These are phyloP conservation scores for Opeltia flavorubescens DNA, from an alignment of 495 filamentous ascomycete species.

Conservation along the genomic window DNA sequence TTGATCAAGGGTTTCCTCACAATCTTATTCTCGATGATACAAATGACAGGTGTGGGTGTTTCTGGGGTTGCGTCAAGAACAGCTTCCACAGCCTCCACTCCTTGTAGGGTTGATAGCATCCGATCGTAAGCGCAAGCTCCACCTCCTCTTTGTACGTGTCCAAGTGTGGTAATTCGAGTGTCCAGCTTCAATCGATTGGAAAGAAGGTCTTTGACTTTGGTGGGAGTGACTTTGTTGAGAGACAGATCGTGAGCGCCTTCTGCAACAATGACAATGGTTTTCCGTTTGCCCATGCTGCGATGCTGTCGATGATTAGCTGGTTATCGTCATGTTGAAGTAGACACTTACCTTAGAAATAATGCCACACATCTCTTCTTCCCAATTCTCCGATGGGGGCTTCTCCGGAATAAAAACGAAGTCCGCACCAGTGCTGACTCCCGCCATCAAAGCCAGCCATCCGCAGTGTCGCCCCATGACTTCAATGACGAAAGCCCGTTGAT, in stretches of 20 bases:
- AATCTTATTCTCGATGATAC: conserved; percentile 97
- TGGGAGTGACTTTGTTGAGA: conserved; percentile 69
- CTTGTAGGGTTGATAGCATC: conserved; percentile 84
- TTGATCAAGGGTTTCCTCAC: conserved; percentile 74
- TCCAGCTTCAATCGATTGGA: conserved; percentile 69
- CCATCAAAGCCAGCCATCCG: conserved; percentile 95
- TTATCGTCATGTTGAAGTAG: neutral
- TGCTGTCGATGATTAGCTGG: conserved; percentile 48
- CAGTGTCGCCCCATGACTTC: conserved; percentile 99
- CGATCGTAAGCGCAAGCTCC: conserved; percentile 87
- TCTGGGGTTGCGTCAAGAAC: conserved; percentile 85
- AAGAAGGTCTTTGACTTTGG: conserved; percentile 74
- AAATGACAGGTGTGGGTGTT: conserved; percentile 85
- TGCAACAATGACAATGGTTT: conserved; percentile 95
- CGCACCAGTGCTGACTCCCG: conserved; percentile 85
- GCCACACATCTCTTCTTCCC: conserved; percentile 79
- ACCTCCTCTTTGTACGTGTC: conserved; percentile 91
- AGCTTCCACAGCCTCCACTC: conserved; percentile 90
- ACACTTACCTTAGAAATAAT: conserved; percentile 59
- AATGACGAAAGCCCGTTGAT: conserved; percentile 93
- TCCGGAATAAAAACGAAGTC: conserved; percentile 97
- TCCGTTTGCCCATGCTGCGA: conserved; percentile 78
- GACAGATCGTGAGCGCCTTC: conserved; percentile 84
- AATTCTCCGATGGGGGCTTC: conserved; percentile 75
- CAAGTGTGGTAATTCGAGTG: conserved; percentile 87